Evolutionary conservation across 495 filamentous ascomycete genomes (phyloP), one percentile per base, ranked within the genome.

Genomic region (Penicillium taxi): DNA sequence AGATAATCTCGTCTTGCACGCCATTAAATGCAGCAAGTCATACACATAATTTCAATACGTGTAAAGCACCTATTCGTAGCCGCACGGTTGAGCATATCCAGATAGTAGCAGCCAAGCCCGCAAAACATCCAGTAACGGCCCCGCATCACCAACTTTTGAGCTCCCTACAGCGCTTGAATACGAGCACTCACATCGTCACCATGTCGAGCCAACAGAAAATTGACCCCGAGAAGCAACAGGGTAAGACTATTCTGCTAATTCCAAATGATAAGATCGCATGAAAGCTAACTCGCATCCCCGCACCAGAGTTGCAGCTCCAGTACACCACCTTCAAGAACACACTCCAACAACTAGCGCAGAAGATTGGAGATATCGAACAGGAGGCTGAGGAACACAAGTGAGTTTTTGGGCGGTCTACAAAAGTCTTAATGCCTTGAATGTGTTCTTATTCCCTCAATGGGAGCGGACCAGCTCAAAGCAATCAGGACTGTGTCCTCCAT

Each of bases 371-470:
- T 55, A 82, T 98, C 35, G 91, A 98, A 63, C 85, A 93, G 55
- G 91, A 98, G 52, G 79, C 85, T 17, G 91, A 98, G 59, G 91
- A 98, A 58, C 91, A 98, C 69, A 96, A 91, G 91, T 98, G 62
- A 63, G 83, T 70, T 13, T 24, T 12, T 0, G n/a, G 11, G 8
- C 3, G 2, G 13, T 8, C 22, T 35, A 12, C 6, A n/a, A n/a
- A n/a, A n/a, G n/a, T n/a, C n/a, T n/a, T n/a, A n/a, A n/a, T n/a
- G n/a, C n/a, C n/a, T n/a, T n/a, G n/a, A n/a, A n/a, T n/a, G n/a
- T n/a, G n/a, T n/a, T n/a, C n/a, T n/a, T n/a, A n/a, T n/a, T n/a
- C n/a, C n/a, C n/a, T n/a, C n/a, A n/a, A n/a, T n/a, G n/a, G n/a
- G n/a, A n/a, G n/a, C n/a, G n/a, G n/a, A n/a, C n/a, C n/a, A n/a